Percentiles rank a stretch among this genome's conserved stretches.
Conservation (phyloP, 2,329 filamentous ascomycete species). For the Trichothecium sympodiale region DNA sequence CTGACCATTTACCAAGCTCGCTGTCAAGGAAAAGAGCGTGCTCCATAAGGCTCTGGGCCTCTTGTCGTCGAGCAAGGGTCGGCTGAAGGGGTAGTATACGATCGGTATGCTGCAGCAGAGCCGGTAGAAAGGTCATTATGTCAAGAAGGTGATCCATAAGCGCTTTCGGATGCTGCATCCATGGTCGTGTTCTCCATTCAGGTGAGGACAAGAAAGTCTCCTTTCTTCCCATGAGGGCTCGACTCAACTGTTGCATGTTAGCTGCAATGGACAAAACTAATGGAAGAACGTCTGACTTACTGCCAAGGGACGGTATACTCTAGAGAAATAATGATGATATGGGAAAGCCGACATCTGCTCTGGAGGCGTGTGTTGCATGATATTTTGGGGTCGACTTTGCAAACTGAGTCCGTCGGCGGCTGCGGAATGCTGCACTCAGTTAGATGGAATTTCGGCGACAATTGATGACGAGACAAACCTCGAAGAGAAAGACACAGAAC, state of each 20-base stretch:
- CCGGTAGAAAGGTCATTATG: conserved; percentile 33
- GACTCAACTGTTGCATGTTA: conserved; percentile 24
- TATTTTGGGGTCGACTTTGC: background rate
- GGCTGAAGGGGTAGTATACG: conserved; percentile 25
- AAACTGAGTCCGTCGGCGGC: conserved; percentile 13
- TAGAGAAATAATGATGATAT: conserved; percentile 45
- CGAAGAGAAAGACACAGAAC: conserved; percentile 40
- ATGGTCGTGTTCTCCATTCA: conserved; percentile 42
- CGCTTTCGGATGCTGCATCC: conserved; percentile 39
- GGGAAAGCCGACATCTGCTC: conserved; percentile 38
- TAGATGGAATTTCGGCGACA: background rate
- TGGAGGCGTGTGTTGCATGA: conserved; percentile 23
- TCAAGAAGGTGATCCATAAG: conserved; percentile 42
- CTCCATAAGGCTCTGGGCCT: conserved; percentile 35
- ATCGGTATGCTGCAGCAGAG: conserved; percentile 34
- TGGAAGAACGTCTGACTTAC: conserved; percentile 23
- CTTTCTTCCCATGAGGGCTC: conserved; percentile 37
- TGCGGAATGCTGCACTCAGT: conserved; percentile 30
- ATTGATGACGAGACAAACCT: conserved; percentile 26
- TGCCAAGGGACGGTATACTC: conserved; percentile 40
- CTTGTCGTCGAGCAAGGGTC: conserved; percentile 28
- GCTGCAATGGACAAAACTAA: background rate
- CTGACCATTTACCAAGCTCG: conserved; percentile 37
- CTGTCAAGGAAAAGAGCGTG: conserved; percentile 35
- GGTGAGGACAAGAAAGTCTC: conserved; percentile 37